phyloP scores from a whole-genome alignment of 164 flowering plant species.

The Magnolia officinalis region DNA sequence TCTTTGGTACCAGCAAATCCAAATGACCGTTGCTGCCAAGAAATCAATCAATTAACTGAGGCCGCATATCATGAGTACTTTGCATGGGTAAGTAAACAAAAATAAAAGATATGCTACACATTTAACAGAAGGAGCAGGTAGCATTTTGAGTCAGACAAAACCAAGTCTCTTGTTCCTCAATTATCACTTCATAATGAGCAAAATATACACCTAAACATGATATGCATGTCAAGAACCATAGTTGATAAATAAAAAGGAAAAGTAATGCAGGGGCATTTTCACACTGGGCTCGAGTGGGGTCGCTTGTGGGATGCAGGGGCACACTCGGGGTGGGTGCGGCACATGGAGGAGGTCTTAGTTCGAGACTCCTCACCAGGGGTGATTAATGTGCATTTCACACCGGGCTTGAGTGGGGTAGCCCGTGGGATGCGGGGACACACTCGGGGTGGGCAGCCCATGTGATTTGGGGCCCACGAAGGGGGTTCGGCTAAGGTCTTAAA shows the following conservation, averaged over 20 bases:
- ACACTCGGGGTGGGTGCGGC: too few relatives aligned
- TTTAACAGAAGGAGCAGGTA: background rate
- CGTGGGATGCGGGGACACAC: too few relatives aligned
- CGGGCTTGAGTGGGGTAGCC: too few relatives aligned
- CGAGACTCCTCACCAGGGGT: too few relatives aligned
- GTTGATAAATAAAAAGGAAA: background rate
- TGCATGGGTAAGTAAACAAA: background rate
- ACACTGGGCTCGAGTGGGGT: too few relatives aligned
- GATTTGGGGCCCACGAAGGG: too few relatives aligned
- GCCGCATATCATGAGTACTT: background rate
- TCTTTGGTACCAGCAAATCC: constrained; percentile 98
- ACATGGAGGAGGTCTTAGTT: too few relatives aligned
- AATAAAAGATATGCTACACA: background rate
- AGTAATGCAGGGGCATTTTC: background rate
- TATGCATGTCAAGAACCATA: background rate
- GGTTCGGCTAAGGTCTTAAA: too few relatives aligned
- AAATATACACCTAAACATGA: background rate
- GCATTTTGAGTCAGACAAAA: background rate
- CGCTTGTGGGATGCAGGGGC: too few relatives aligned
- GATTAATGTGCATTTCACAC: too few relatives aligned
- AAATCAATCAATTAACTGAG: background rate
- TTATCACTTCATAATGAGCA: background rate
- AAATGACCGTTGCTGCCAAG: constrained; percentile 78
- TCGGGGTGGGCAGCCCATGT: too few relatives aligned
- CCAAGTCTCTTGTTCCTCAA: background rate